These are phyloP conservation scores for Zygosaccharomyces sapae DNA, from an alignment of 1,139 yeast species.

Conservation along the genomic window DNA sequence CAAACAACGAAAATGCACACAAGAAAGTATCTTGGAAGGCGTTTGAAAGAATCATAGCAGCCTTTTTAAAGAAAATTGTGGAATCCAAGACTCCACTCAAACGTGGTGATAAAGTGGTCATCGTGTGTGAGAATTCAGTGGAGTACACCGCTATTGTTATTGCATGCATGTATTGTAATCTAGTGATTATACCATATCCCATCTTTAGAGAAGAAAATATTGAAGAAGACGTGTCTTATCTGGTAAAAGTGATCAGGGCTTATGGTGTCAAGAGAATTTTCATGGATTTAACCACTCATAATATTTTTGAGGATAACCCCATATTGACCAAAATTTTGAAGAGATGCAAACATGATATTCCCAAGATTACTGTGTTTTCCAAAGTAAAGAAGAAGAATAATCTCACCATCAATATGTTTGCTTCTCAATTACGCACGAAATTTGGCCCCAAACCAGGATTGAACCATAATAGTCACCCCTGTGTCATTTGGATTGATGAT, in stretches of 20 bases:
- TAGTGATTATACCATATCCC: constrained; percentile 74
- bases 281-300: constrained; percentile 74
- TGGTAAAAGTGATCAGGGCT: constrained; percentile 62
- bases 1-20: constrained; percentile 41
- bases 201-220: constrained; percentile 68
- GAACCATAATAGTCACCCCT: constrained; percentile 17
- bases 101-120: constrained; percentile 68
- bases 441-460: constrained; percentile 25
- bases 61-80: constrained; percentile 47
- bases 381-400: constrained; percentile 31
- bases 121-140: constrained; percentile 84
- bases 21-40: constrained; percentile 77
- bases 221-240: constrained; percentile 71
- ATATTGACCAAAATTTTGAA: constrained; percentile 44
- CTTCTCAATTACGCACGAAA: constrained; percentile 20
- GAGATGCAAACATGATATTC: constrained; percentile 32
- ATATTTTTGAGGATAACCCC: constrained; percentile 56
- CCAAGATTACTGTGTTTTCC: constrained; percentile 33
- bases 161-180: constrained; percentile 82
- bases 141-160: constrained; percentile 79
- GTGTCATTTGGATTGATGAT: constrained; percentile 38
- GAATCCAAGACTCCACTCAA: constrained; percentile 49
- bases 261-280: constrained; percentile 69
- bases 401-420: constrained; percentile 21
- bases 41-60: constrained; percentile 70